Evolutionary conservation across 129 eudicot species (phyloP).

Genomic region (Centella asiatica): DNA sequence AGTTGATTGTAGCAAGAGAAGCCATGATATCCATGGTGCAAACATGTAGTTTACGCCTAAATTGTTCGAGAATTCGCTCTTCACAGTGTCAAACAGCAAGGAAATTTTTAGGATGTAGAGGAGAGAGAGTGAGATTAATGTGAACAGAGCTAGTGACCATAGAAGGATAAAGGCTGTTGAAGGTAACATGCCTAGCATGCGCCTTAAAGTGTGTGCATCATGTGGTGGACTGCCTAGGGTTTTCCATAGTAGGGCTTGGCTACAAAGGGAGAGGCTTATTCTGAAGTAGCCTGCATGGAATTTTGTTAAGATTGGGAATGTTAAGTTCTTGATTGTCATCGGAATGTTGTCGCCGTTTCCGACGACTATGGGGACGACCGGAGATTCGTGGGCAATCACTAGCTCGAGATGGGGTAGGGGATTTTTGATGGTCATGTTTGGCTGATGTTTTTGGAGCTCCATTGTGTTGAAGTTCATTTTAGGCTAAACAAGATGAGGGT

Average conservation of each 20-base stretch:
- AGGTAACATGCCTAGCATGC: conserved; percentile 8
- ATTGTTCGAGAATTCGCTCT: conserved; percentile 50
- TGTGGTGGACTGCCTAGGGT: conserved; percentile 24
- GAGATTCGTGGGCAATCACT: not conserved
- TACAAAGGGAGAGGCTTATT: conserved; percentile 51
- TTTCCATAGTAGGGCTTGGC: conserved; percentile 60
- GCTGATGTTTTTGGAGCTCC: not conserved
- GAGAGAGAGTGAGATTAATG: conserved; percentile 28
- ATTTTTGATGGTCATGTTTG: not conserved
- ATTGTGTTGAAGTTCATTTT: no score
- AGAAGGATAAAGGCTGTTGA: conserved; percentile 16
- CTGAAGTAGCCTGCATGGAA: conserved; percentile 58
- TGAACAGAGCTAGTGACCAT: conserved; percentile 45
- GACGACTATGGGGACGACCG: not conserved
- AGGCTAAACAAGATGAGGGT: no score
- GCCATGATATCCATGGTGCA: conserved; percentile 62
- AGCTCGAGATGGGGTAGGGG: not conserved
- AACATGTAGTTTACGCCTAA: conserved; percentile 64
- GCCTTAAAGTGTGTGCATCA: not conserved
- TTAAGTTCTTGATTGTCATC: not conserved
- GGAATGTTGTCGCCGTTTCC: not conserved
- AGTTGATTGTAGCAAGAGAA: conserved; percentile 45
- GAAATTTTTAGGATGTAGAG: conserved; percentile 40
- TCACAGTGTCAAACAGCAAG: conserved; percentile 35
- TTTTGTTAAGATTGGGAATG: conserved; percentile 9